A percentile compares a stretch with the other conserved stretches of the same genome.
Evolutionary conservation across 2,329 filamentous ascomycete species (phyloP).

Genomic region (Purpureocillium takamizusanense): DNA sequence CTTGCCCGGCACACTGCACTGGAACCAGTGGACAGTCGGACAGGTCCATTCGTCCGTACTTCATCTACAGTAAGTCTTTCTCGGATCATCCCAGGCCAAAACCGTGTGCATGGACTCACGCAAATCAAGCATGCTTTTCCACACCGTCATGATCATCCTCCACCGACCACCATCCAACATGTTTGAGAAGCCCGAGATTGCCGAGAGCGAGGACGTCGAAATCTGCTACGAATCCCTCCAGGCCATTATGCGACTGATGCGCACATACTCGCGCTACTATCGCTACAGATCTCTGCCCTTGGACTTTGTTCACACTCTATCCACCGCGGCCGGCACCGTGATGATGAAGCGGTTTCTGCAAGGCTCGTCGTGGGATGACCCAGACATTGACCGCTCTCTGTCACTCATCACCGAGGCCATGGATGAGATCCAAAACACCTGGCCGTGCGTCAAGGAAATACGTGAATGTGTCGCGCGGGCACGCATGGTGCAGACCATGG

Average conservation of each 20-base stretch:
- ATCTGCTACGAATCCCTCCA: conserved; percentile 40
- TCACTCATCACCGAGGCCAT: conserved; percentile 39
- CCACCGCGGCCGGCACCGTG: conserved; percentile 34
- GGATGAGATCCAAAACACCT: conserved; percentile 40
- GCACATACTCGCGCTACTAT: conserved; percentile 34
- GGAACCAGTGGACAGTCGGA: conserved; percentile 41
- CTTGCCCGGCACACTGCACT: conserved; percentile 36
- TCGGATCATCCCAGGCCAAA: too few relatives aligned
- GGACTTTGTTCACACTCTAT: conserved; percentile 39
- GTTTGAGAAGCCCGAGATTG: conserved; percentile 27
- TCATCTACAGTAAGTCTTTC: conserved; percentile 30
- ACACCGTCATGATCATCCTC: conserved; percentile 42
- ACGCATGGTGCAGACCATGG: conserved; percentile 18
- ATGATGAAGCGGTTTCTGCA: conserved; percentile 37
- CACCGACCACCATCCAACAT: conserved; percentile 37
- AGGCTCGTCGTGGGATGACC: conserved; percentile 27
- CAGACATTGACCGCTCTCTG: conserved; percentile 39
- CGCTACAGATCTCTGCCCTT: conserved; percentile 33
- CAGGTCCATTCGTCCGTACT: conserved; percentile 35
- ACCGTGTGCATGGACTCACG: conserved; percentile 7
- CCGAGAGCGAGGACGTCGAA: conserved; percentile 34
- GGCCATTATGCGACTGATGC: conserved; percentile 33
- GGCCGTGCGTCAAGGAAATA: conserved; percentile 35
- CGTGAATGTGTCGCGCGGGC: conserved; percentile 21
- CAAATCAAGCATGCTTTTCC: conserved; percentile 31